phyloP scores from a whole-genome alignment of 1,284 basidiomycete genomes.

The Cronartium quercuum region DNA sequence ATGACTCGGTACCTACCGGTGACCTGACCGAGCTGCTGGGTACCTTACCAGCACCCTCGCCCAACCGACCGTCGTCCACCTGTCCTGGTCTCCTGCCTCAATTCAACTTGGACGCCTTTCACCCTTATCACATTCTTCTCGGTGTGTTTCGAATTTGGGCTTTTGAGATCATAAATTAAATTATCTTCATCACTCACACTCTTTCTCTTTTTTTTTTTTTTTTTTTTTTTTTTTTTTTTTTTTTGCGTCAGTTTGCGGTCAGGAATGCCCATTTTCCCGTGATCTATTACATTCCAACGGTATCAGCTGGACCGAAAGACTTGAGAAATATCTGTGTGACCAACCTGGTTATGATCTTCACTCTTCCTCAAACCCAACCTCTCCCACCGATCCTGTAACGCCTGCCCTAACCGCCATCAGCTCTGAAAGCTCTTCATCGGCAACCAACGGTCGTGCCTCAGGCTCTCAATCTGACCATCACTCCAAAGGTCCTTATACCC shows the following conservation, averaged over 20 bases:
- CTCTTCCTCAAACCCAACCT: background rate
- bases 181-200: background rate
- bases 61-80: background rate
- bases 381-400: background rate
- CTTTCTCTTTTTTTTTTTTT: background rate
- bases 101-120: background rate
- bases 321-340: background rate
- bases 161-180: background rate
- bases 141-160: background rate
- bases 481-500: constrained; percentile 59
- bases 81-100: background rate
- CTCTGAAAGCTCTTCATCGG: background rate
- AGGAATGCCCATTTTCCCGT: background rate
- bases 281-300: background rate
- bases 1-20: background rate
- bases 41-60: background rate
- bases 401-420: background rate
- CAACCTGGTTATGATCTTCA: background rate
- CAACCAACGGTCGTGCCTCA: background rate
- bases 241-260: background rate
- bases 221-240: background rate
- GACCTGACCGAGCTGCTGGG: background rate
- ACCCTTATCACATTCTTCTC: background rate
- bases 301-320: background rate
- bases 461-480: background rate